phyloP scores from a whole-genome alignment of 495 filamentous ascomycete genomes.

The Daldinia grandis region DNA sequence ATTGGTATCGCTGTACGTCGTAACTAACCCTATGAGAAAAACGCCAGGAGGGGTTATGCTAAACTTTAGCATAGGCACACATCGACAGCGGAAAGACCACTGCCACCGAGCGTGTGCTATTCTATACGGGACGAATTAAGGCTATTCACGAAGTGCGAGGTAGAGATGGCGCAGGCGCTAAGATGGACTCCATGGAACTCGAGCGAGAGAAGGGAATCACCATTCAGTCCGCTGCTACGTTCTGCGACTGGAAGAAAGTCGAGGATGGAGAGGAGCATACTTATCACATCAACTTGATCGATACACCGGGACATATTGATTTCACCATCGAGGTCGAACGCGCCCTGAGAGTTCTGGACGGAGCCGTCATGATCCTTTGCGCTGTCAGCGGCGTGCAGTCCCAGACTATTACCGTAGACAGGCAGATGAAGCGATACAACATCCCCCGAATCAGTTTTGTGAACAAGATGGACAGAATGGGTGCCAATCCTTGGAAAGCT shows the following conservation, averaged over 20 bases:
- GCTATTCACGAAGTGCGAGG: constrained; percentile 98
- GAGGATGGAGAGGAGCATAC: constrained; percentile 80
- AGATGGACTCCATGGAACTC: constrained; percentile 99
- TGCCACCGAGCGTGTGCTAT: constrained; percentile 94
- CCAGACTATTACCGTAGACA: constrained; percentile 97
- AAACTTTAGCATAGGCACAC: constrained; percentile 72
- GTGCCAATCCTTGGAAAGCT: constrained; percentile 97
- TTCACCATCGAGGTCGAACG: constrained; percentile 99
- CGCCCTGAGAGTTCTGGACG: constrained; percentile 93
- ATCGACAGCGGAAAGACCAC: constrained; percentile 99
- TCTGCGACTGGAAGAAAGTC: constrained; percentile 94
- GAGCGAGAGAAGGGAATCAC: constrained; percentile 99
- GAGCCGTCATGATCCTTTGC: constrained; percentile 98
- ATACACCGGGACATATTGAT: constrained; percentile 98
- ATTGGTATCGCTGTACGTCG: constrained; percentile 93
- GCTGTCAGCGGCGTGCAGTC: constrained; percentile 97
- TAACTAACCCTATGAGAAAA: background rate
- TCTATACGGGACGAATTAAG: constrained; percentile 97
- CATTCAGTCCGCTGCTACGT: constrained; percentile 97
- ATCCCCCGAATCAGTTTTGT: constrained; percentile 94
- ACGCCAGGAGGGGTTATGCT: constrained; percentile 22
- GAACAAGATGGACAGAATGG: constrained; percentile 99
- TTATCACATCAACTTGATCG: constrained; percentile 98
- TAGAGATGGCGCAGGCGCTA: constrained; percentile 93
- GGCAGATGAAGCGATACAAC: constrained; percentile 99